These are phyloP conservation scores for Cinchona pubescens DNA, from an alignment of 257 asterid genomes.

Conservation along the genomic window DNA sequence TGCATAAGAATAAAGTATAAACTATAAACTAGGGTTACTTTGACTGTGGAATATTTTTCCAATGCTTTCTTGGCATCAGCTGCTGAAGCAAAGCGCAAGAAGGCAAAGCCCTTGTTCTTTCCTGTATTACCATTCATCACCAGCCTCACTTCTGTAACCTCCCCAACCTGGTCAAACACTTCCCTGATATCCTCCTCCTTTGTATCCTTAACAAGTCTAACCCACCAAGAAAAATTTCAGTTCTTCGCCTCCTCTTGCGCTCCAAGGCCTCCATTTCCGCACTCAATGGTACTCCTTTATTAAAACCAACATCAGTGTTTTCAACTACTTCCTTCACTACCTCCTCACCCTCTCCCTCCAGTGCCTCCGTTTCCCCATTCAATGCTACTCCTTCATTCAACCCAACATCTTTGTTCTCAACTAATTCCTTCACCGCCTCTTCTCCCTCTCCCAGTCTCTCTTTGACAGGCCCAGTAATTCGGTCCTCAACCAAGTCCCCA, in stretches of 20 bases:
- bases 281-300: slow-evolving; percentile 34
- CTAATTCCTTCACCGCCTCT: slow-evolving; percentile 19
- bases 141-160: slow-evolving; percentile 47
- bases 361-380: slow-evolving; percentile 47
- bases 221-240: slow-evolving; percentile 67
- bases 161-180: slow-evolving; percentile 53
- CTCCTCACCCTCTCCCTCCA: slow-evolving; percentile 13
- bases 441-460: slow-evolving; percentile 18
- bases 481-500: slow-evolving; percentile 12
- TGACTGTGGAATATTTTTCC: slow-evolving; percentile 44
- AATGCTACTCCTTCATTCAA: slow-evolving; percentile 28
- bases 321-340: slow-evolving; percentile 26
- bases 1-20: not conserved
- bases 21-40: slow-evolving; percentile 51
- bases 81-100: slow-evolving; percentile 58
- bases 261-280: slow-evolving; percentile 60
- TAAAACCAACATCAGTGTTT: slow-evolving; percentile 23
- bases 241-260: slow-evolving; percentile 51
- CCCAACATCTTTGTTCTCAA: slow-evolving; percentile 27
- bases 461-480: slow-evolving; percentile 15
- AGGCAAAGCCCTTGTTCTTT: slow-evolving; percentile 69
- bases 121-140: slow-evolving; percentile 43
- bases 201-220: slow-evolving; percentile 47
- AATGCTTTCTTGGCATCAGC: slow-evolving; percentile 68
- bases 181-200: slow-evolving; percentile 54